Evolutionary conservation across 2,329 filamentous ascomycete species (phyloP).

Genomic region (Botrytis tulipae): DNA sequence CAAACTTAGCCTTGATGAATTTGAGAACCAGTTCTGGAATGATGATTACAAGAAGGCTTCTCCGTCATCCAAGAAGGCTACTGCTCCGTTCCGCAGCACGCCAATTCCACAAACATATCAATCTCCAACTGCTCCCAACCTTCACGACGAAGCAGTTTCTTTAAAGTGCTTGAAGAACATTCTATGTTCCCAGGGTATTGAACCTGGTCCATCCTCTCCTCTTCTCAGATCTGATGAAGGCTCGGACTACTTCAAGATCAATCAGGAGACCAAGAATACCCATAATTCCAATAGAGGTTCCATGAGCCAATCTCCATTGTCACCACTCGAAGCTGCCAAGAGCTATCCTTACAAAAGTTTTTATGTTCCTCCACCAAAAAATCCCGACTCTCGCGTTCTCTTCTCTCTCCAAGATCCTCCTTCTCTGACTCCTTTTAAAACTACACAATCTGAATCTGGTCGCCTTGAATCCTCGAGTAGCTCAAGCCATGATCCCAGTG

Average conservation of each 20-base stretch:
- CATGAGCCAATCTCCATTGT: not conserved
- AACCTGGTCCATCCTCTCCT: not conserved
- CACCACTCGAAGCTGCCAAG: conserved; percentile 1
- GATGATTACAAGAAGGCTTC: not conserved
- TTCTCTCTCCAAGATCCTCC: conserved; percentile 5
- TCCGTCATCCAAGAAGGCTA: not conserved
- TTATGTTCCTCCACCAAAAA: not conserved
- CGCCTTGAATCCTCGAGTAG: not conserved
- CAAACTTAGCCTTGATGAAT: conserved; percentile 8
- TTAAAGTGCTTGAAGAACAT: not conserved
- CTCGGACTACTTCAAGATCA: not conserved
- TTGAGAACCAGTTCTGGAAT: conserved; percentile 9
- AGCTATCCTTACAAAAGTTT: not conserved
- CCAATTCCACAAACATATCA: not conserved
- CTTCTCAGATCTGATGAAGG: not conserved
- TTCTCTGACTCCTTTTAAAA: not conserved
- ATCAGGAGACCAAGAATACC: not conserved
- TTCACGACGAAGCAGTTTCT: not conserved
- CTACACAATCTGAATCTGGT: not conserved
- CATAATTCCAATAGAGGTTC: not conserved
- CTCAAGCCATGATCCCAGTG: not conserved
- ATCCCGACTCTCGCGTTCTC: not conserved
- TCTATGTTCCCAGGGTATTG: not conserved
- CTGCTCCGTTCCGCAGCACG: not conserved
- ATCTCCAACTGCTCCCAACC: not conserved